phyloP scores from a whole-genome alignment of 495 filamentous ascomycete genomes.

The Podospora didyma region DNA sequence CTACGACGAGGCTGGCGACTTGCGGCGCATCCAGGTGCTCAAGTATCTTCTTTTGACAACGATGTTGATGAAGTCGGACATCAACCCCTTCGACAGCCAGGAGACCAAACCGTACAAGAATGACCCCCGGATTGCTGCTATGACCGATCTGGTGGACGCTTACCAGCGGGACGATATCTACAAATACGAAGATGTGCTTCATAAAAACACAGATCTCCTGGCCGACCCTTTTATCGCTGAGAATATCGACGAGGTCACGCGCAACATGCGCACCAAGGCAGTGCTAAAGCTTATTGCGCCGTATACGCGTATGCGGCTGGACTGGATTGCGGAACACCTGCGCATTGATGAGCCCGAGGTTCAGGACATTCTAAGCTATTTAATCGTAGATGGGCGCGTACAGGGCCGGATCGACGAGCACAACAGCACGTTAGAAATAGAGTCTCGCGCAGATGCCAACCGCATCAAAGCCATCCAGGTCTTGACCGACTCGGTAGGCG shows the following conservation, averaged over 20 bases:
- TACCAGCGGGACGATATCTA: slow-evolving; percentile 96
- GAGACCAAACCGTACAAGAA: slow-evolving; percentile 99
- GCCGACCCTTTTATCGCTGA: slow-evolving; percentile 95
- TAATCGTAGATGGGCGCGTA: slow-evolving; percentile 86
- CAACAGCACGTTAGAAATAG: slow-evolving; percentile 75
- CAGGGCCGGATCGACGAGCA: slow-evolving; percentile 87
- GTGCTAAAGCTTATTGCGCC: slow-evolving; percentile 91
- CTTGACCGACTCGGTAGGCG: slow-evolving; percentile 65
- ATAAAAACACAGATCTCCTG: slow-evolving; percentile 84
- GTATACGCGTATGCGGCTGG: slow-evolving; percentile 85
- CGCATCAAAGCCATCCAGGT: slow-evolving; percentile 68
- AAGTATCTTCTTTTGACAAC: slow-evolving; percentile 95
- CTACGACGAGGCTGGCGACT: slow-evolving; percentile 95
- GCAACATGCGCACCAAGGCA: slow-evolving; percentile 95
- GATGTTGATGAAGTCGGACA: slow-evolving; percentile 99
- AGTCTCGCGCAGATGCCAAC: slow-evolving; percentile 67
- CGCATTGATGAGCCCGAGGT: slow-evolving; percentile 82
- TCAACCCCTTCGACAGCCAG: slow-evolving; percentile 98
- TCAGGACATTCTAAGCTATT: slow-evolving; percentile 85
- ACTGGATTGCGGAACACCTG: slow-evolving; percentile 80
- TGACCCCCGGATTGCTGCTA: slow-evolving; percentile 88
- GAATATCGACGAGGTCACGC: slow-evolving; percentile 98
- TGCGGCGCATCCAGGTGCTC: slow-evolving; percentile 94
- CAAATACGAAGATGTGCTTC: slow-evolving; percentile 79
- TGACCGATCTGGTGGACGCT: slow-evolving; percentile 95